A percentile compares a stretch with the other conserved stretches of the same genome.
These are phyloP conservation scores for Exutisphaerella laricina DNA, from an alignment of 2,329 filamentous ascomycete genomes.

Conservation along the genomic window DNA sequence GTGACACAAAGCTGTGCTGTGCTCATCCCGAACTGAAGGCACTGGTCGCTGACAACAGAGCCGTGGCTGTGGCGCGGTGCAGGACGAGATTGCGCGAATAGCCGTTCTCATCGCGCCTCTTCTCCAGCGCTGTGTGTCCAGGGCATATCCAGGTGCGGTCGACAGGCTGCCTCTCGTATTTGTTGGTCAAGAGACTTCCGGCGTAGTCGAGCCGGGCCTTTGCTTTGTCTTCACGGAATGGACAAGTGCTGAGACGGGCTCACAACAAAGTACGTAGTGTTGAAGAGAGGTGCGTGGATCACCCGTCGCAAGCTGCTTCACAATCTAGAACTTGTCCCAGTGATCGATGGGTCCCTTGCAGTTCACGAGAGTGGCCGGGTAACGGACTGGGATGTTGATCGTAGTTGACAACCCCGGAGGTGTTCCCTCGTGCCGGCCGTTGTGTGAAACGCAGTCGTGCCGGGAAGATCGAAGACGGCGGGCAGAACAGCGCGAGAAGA, in stretches of 20 bases:
- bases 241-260: constrained; percentile 5
- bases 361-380: constrained; percentile 6
- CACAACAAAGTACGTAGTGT: constrained; percentile 5
- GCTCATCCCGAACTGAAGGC: constrained; percentile 20
- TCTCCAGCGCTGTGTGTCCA: constrained; percentile 17
- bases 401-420: constrained; percentile 5
- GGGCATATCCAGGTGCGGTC: constrained; percentile 18
- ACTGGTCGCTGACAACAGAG: constrained; percentile 20
- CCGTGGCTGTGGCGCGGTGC: constrained; percentile 24
- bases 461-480: constrained; percentile 1
- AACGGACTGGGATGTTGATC: constrained; percentile 16
- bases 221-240: constrained; percentile 5
- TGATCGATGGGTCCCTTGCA: constrained; percentile 17
- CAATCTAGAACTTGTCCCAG: constrained; percentile 11
- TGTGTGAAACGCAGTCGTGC: constrained; percentile 1
- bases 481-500: constrained; percentile 7
- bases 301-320: constrained; percentile 9
- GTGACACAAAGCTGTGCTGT: constrained; percentile 22
- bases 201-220: not conserved
- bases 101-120: constrained; percentile 26
- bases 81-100: constrained; percentile 22
- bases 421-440: constrained; percentile 11
- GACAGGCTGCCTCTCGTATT: not conserved
- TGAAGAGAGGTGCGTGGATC: not conserved
- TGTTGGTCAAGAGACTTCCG: not conserved